Evolutionary conservation across 257 asterid species (phyloP), one percentile per base, ranked within the genome.

Genomic region (Ocimum tenuiflorum): DNA sequence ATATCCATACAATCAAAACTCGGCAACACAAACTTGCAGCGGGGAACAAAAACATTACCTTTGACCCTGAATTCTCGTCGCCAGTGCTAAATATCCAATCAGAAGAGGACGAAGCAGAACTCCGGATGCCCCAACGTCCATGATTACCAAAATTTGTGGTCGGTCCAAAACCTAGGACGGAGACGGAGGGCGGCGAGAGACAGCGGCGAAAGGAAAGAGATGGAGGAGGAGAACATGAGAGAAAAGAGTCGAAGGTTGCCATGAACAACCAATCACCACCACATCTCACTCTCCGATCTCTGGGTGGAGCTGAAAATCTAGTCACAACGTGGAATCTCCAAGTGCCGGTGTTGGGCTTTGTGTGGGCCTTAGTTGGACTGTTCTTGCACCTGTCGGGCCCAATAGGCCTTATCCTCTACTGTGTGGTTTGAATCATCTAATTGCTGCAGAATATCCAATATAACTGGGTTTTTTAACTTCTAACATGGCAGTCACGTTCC

Each of bases 191-290:
- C 47, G 64, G 64, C 47, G 52, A 57, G 47, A 59, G 13, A 51
- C 58, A 73, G 51, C 67, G 57, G 39, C 65, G 68, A 36, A 35
- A 33, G 13, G 76, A 39, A 38, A 59, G 43, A 69, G 54, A 57
- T 49, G 71, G 50, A 46, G 73, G 83, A 45, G 69, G 79, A 71
- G 83, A 74, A 65, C 49, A 12, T 47, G 80, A 71, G 76, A 80
- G 73, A 67, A 60, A 79, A 68, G 85, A 78, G 86, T 86, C 73
- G 80, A 80, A 79, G 83, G 87, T 50, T 75, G 95, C 96, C 97
- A 91, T 88, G 24, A 63, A 79, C 85, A 80, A 82, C 84, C 79
- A 69, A 73, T 75, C 74, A 18, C 75, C 78, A 62, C 76, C 76
- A 57, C 64, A 60, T 38, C 73, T 56, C 78, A 64, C 81, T 75